phyloP scores from a whole-genome alignment of 768 basidiomycete species.

The Coprinopsis sp. region DNA sequence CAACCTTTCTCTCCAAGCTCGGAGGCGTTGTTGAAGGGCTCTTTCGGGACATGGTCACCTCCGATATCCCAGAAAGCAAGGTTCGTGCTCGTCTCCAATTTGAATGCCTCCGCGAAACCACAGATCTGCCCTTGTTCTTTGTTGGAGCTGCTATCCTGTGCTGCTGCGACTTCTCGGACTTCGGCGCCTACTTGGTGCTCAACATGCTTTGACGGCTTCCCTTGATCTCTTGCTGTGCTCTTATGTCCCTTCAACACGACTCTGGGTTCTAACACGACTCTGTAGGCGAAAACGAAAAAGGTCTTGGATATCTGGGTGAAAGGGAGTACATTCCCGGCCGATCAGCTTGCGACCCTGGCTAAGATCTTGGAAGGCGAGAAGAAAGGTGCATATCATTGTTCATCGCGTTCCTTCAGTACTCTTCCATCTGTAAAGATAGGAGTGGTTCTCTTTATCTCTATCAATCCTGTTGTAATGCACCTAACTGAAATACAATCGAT shows the following conservation, averaged over 20 bases:
- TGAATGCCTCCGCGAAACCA: slow-evolving; percentile 19
- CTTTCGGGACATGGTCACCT: slow-evolving; percentile 75
- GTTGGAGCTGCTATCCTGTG: not conserved
- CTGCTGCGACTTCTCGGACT: not conserved
- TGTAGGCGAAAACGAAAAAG: slow-evolving; percentile 95
- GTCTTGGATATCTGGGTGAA: slow-evolving; percentile 98
- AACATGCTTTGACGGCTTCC: not conserved
- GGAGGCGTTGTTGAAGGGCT: slow-evolving; percentile 89
- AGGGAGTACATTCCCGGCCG: slow-evolving; percentile 79
- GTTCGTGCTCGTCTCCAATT: slow-evolving; percentile 50
- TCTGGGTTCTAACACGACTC: slow-evolving; percentile 41
- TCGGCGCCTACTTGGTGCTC: not conserved
- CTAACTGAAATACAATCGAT: slow-evolving; percentile 62
- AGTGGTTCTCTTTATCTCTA: slow-evolving; percentile 38
- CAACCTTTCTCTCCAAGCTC: slow-evolving; percentile 83
- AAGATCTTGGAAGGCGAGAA: slow-evolving; percentile 63
- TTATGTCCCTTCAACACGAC: slow-evolving; percentile 21
- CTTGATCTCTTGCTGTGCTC: not conserved
- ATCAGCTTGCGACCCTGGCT: slow-evolving; percentile 67
- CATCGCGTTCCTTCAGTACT: slow-evolving; percentile 78
- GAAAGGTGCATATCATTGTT: slow-evolving; percentile 84
- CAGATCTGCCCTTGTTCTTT: not conserved
- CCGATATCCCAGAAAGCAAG: slow-evolving; percentile 70
- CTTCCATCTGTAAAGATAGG: slow-evolving; percentile 60
- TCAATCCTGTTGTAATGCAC: slow-evolving; percentile 48